Evolutionary conservation across 202 grass and related monocot species (phyloP).

Genomic region (Panicum hallii): DNA sequence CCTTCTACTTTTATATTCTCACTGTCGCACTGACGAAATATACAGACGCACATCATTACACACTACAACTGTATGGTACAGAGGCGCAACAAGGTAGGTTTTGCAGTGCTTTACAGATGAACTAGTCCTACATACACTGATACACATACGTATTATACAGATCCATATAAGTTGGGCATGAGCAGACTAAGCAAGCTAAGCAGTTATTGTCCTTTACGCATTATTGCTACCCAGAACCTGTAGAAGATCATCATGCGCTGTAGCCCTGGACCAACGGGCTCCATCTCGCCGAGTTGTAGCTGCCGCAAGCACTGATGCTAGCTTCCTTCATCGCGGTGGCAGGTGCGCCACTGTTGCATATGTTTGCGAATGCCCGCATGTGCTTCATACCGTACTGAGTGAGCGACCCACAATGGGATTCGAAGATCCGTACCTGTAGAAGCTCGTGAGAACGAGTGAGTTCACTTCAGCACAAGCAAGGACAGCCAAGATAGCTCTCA

Average conservation of each 20-base stretch:
- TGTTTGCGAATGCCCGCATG: slow-evolving; percentile 73
- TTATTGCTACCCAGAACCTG: not conserved
- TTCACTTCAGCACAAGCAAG: not conserved
- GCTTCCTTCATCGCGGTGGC: slow-evolving; percentile 57
- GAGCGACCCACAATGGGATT: slow-evolving; percentile 74
- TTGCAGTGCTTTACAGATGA: not conserved
- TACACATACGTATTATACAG: not conserved
- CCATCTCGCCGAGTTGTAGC: slow-evolving; percentile 59
- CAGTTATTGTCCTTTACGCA: not conserved
- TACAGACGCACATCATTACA: not conserved
- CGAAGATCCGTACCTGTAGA: slow-evolving; percentile 73
- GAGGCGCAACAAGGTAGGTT: not conserved
- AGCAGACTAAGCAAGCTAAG: not conserved
- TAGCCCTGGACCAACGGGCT: slow-evolving; percentile 57
- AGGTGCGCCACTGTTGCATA: slow-evolving; percentile 65
- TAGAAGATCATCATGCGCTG: slow-evolving; percentile 73
- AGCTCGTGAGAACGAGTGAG: not conserved
- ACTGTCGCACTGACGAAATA: not conserved
- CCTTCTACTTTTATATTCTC: not conserved
- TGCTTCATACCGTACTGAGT: slow-evolving; percentile 91
- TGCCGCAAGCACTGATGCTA: slow-evolving; percentile 50
- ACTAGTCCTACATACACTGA: slow-evolving; percentile 9
- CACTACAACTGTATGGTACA: not conserved
- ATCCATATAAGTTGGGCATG: slow-evolving; percentile 15
- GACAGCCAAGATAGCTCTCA: not conserved